Base-by-base conservation (phyloP, 495 filamentous ascomycete genomes). In the Lasiosphaeria hispida region DNA sequence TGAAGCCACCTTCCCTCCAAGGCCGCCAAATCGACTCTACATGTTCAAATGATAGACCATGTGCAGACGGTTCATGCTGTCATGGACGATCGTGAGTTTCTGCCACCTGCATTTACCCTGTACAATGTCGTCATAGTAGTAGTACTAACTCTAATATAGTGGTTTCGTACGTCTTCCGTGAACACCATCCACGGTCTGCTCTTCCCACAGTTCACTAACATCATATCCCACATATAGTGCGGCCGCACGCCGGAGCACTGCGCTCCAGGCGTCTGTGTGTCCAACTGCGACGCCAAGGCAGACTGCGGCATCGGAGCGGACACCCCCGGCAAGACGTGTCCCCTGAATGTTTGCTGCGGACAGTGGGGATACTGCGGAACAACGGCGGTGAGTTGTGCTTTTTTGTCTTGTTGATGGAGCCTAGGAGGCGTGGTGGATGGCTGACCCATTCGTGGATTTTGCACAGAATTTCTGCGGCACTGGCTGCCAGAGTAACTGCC, bases 261-360 rank as follows among this genome's bases (percentile, higher is more conserved):
- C n/a, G 40, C 13, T 17, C 17, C 52, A 11, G 52, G 52, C n/a
- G 36, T 39, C 8, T 54, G 52, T 17, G 36, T 43, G 17, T 53
- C 34, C 41, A 39, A 52, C 30, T 62, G 59, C 41, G 55, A 58
- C 35, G 39, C 44, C 3, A 55, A 55, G 40, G 56, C 48, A 18
- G 57, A 55, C 1, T 52, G 38, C 30, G 38, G 36, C n/a, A 13
- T 23, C 38, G 52, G 39, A 63, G 41, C 50, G 57, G 49, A n/a
- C 19, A 3, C n/a, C 38, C 9, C 10, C 9, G 9, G 10, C 14
- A 3, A 55, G 23, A 5, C 40, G 17, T 65, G 63, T 18, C 63
- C 63, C 5, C 60, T 65, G 13, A 60, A 62, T 10, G 63, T 62
- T 10, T 65, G 60, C 55, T 65, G 63, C 47, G 50, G 36, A 41